A percentile compares a stretch with the other conserved stretches of the same genome.
Evolutionary conservation across 768 basidiomycete genomes (phyloP).

Genomic region (Cubamyces sp.): DNA sequence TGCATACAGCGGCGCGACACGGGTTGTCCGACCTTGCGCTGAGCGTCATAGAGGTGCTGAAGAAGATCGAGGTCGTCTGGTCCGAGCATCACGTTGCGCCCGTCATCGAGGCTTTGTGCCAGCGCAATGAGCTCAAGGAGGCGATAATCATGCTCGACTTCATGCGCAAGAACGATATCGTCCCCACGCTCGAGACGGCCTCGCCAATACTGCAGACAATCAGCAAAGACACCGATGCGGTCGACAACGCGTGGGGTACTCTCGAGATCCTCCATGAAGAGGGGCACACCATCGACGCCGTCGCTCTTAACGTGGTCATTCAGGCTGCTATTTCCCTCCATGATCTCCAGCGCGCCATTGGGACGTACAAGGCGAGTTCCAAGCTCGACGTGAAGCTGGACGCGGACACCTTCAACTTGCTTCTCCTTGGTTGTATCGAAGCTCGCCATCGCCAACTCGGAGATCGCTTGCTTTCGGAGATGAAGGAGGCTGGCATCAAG

Average conservation of each 20-base stretch:
- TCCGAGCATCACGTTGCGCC: conserved; percentile 79
- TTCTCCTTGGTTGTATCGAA: conserved; percentile 66
- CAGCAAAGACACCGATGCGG: conserved; percentile 47
- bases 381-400: conserved; percentile 61
- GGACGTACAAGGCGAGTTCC: conserved; percentile 67
- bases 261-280: conserved; percentile 63
- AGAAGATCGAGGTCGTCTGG: conserved; percentile 49
- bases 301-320: conserved; percentile 69
- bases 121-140: conserved; percentile 57
- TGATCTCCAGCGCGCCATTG: conserved; percentile 78
- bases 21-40: conserved; percentile 73
- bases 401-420: conserved; percentile 67
- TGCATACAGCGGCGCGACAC: conserved; percentile 73
- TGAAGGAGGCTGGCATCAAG: conserved; percentile 58
- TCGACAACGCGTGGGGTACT: conserved; percentile 68
- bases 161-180: conserved; percentile 60
- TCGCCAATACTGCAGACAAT: conserved; percentile 57
- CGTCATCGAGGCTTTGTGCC: conserved; percentile 74
- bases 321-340: conserved; percentile 60
- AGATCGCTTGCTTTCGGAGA: conserved; percentile 65
- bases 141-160: conserved; percentile 61
- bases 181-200: conserved; percentile 54
- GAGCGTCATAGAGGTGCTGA: conserved; percentile 63
- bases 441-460: conserved; percentile 68
- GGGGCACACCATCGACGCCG: conserved; percentile 55